A percentile compares a stretch with the other conserved stretches of the same genome.
Conservation (phyloP, 352 stramenopile species). For the Pythium chondricola region DNA sequence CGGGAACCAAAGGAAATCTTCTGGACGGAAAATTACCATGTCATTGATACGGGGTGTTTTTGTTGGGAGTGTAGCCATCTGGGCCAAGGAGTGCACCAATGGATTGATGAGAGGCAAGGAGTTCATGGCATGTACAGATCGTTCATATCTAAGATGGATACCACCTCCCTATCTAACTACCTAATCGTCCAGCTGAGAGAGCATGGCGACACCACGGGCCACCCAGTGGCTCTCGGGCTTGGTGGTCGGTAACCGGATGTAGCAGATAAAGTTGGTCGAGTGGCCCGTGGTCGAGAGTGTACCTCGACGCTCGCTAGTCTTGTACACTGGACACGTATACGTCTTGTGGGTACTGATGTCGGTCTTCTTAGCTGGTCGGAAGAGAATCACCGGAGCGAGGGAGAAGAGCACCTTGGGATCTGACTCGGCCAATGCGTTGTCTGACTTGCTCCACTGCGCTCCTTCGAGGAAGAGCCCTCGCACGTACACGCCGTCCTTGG, state of each 20-base stretch:
- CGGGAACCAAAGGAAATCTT: no score
- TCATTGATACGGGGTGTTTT: no score
- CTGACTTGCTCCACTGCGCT: conserved; percentile 77
- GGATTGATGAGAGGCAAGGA: no score
- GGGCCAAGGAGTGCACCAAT: no score
- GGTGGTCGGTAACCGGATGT: conserved; percentile 83
- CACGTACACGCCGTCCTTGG: conserved; percentile 84
- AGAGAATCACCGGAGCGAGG: conserved; percentile 74
- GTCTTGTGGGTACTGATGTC: conserved; percentile 56
- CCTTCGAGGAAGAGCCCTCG: conserved; percentile 88
- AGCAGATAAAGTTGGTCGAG: conserved; percentile 94
- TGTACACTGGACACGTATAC: conserved; percentile 94
- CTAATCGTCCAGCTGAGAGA: conserved; percentile 87
- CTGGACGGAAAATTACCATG: no score
- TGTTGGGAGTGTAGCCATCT: conserved; percentile 9
- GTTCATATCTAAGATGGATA: no score
- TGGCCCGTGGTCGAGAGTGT: conserved; percentile 92
- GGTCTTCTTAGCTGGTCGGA: conserved; percentile 70
- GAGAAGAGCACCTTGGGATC: conserved; percentile 88
- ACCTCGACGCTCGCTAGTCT: conserved; percentile 88
- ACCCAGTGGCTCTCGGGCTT: conserved; percentile 89
- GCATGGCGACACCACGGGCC: conserved; percentile 89
- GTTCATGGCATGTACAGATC: no score
- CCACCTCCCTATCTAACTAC: no score
- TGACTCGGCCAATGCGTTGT: conserved; percentile 66